Evolutionary conservation across 2,329 filamentous ascomycete species (phyloP).

Genomic region (Aspergillus puulaauensis): DNA sequence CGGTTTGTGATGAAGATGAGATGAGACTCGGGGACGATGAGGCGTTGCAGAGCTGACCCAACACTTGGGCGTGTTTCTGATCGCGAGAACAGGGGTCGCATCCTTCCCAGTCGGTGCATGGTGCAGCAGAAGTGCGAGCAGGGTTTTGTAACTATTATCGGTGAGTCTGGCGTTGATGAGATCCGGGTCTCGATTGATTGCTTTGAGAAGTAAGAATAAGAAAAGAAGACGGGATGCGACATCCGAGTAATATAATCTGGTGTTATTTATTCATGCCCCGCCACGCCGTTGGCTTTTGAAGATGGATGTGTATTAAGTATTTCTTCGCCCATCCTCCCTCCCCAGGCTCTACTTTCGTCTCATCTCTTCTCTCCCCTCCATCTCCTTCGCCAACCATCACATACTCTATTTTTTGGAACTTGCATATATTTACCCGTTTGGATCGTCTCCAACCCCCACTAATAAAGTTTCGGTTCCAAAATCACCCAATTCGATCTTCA

Average conservation of each 20-base stretch:
- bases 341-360: neutral
- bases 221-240: neutral
- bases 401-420: neutral
- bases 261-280: neutral
- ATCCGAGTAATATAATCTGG: neutral
- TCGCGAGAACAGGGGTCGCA: neutral
- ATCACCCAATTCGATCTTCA: conserved; percentile 3
- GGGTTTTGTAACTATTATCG: neutral
- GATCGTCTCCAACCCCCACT: neutral
- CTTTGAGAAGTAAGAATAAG: neutral
- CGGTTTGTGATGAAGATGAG: neutral
- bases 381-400: neutral
- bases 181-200: neutral
- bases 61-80: neutral
- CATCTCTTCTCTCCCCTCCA: neutral
- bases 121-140: neutral
- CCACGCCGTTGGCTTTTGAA: neutral
- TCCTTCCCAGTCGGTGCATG: conserved; percentile 2
- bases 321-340: neutral
- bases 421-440: neutral
- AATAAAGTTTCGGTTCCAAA: conserved; percentile 5
- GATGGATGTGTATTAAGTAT: neutral
- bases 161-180: neutral
- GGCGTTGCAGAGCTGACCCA: neutral
- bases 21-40: neutral